Evolutionary conservation across 371 early-diverging fungal genomes (phyloP).

Genomic region (Mortierella sp.): DNA sequence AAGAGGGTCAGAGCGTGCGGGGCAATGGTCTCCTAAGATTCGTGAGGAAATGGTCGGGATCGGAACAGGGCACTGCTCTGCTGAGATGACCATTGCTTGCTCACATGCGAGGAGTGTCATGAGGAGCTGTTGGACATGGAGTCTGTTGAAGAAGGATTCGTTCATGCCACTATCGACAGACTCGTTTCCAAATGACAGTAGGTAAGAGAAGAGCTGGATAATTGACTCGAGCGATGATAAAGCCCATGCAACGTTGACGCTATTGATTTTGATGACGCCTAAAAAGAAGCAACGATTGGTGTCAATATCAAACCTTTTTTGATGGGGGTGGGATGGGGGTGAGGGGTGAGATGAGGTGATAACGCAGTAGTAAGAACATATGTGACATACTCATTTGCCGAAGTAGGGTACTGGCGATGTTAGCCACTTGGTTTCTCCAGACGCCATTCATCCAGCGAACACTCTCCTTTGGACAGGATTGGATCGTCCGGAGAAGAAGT

Average conservation of each 20-base stretch:
- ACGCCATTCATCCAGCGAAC: slow-evolving; percentile 49
- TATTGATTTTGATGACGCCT: slow-evolving; percentile 30
- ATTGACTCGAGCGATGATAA: slow-evolving; percentile 31
- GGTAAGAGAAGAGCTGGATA: slow-evolving; percentile 31
- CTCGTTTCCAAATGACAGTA: slow-evolving; percentile 7
- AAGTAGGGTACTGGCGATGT: slow-evolving; percentile 37
- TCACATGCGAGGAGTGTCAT: slow-evolving; percentile 34
- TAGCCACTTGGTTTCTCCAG: slow-evolving; percentile 43
- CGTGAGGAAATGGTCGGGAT: slow-evolving; percentile 5
- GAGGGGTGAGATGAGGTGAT: background rate
- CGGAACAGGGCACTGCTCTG: slow-evolving; percentile 35
- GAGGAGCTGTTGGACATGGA: slow-evolving; percentile 13
- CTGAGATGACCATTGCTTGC: slow-evolving; percentile 30
- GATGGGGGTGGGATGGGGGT: no score
- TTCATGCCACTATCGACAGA: background rate
- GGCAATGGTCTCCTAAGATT: slow-evolving; percentile 7
- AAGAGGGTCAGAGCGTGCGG: slow-evolving; percentile 36
- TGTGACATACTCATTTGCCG: slow-evolving; percentile 34
- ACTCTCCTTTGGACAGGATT: slow-evolving; percentile 40
- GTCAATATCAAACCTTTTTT: background rate
- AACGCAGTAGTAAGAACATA: background rate
- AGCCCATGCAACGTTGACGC: slow-evolving; percentile 37
- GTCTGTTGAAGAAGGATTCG: slow-evolving; percentile 16
- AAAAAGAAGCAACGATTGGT: background rate
- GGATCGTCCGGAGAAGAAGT: slow-evolving; percentile 40